Evolutionary conservation across 257 asterid species (phyloP), one percentile per base, ranked within the genome.

Genomic region (Cynanchum wilfordii): DNA sequence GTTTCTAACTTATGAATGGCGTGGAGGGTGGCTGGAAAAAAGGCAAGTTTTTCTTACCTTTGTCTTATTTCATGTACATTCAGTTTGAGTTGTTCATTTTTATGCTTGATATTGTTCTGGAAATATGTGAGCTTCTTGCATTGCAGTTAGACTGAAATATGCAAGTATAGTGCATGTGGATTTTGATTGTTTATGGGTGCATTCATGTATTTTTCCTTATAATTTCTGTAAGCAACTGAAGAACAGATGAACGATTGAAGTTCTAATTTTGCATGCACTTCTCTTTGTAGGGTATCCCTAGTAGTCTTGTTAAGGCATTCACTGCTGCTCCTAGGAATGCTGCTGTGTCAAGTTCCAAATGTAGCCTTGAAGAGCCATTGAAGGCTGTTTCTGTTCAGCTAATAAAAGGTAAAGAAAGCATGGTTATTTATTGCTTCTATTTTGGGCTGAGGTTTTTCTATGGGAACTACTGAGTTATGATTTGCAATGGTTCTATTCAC

Each of bases 11-110:
- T 82, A 64, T 83, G 71, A 86, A 92, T 92, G 98, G 96, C 97
- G 79, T 90, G 86, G 95, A 86, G 89, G 69, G 86, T 82, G 47
- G 77, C 82, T 15, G 90, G 83, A 51, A 83, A 79, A 80, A 90
- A 85, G 98, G 98, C 89, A 27, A 8, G 82, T 25, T 42, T 75
- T 47, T 40, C 33, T 12, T 54, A 40, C 60, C 25, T 24, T 33
- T 25, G 24, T 60, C 54, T 70, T 30, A 67, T 54, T 52, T 65
- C 25, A 16, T 47, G 60, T 54, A 12, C 24, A 59, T 70, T 72
- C 30, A 66, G 10, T 22, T 12, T 55, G 38, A 66, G 10, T 65
- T 13, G 27, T 24, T 17, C 29, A 20, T n/a, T 49, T 73, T 51
- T 58, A 25, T 6, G 20, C 59, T 75, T 76, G 56, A 50, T n/a